Evolutionary conservation across 208 protist species (phyloP).

Genomic region (Crithidia bombi): DNA sequence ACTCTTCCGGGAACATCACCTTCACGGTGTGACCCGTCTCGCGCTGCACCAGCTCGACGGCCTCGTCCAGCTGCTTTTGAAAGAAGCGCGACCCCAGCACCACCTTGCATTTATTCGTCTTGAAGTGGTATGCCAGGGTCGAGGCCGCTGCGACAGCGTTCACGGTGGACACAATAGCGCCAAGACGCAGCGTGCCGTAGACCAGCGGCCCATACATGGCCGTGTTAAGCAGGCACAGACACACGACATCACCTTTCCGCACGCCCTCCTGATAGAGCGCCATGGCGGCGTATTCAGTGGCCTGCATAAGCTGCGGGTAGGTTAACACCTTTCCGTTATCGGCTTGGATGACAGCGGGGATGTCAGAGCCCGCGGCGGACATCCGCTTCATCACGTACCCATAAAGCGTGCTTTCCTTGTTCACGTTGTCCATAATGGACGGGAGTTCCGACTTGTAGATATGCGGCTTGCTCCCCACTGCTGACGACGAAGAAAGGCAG

Average conservation of each 20-base stretch:
- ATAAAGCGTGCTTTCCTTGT: slow-evolving; percentile 33
- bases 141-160: slow-evolving; percentile 39
- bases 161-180: slow-evolving; percentile 37
- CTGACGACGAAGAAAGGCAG: slow-evolving; percentile 2
- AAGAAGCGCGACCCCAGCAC: slow-evolving; percentile 41
- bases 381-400: slow-evolving; percentile 39
- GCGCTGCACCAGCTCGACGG: slow-evolving; percentile 36
- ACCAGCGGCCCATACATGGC: slow-evolving; percentile 35
- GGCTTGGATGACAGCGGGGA: slow-evolving; percentile 32
- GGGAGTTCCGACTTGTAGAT: slow-evolving; percentile 44
- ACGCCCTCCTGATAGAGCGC: slow-evolving; percentile 46
- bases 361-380: slow-evolving; percentile 25
- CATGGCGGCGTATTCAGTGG: slow-evolving; percentile 35
- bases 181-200: slow-evolving; percentile 48
- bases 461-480: no score
- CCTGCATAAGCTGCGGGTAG: slow-evolving; percentile 34
- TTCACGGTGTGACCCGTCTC: slow-evolving; percentile 35
- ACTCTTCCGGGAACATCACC: slow-evolving; percentile 40
- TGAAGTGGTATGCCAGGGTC: slow-evolving; percentile 42
- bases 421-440: slow-evolving; percentile 25
- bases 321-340: slow-evolving; percentile 37
- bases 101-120: slow-evolving; percentile 37
- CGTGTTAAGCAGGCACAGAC: slow-evolving; percentile 40
- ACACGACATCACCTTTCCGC: slow-evolving; percentile 51
- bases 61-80: slow-evolving; percentile 37